Conservation (phyloP, 2,329 filamentous ascomycete genomes). For the Daldinia sp. region DNA sequence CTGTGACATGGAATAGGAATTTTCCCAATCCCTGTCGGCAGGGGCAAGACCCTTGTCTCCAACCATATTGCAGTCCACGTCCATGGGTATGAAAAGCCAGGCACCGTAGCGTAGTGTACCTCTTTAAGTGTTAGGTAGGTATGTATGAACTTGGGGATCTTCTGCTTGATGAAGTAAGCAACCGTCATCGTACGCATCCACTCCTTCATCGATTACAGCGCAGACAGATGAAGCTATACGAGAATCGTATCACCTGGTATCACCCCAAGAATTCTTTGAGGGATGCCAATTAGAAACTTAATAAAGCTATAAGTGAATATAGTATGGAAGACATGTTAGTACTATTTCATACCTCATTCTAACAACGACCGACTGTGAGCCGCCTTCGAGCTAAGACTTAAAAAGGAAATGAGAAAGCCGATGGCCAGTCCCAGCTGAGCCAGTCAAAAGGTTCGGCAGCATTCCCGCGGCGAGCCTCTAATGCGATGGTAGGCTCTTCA, state of each 20-base stretch:
- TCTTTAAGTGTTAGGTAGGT: not conserved
- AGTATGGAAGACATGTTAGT: constrained; percentile 9
- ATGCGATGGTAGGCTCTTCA: constrained; percentile 9
- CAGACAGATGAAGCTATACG: not conserved
- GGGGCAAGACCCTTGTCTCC: constrained; percentile 34
- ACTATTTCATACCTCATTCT: constrained; percentile 17
- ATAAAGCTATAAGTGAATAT: not conserved
- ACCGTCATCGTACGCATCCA: not conserved
- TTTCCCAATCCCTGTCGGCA: constrained; percentile 34
- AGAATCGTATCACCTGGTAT: not conserved
- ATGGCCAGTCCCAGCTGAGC: constrained; percentile 4
- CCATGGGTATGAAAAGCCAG: constrained; percentile 33
- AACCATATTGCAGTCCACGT: constrained; percentile 39
- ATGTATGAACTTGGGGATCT: not conserved
- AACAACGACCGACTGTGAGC: constrained; percentile 21
- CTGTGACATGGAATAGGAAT: constrained; percentile 35
- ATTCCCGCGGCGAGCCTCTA: constrained; percentile 12
- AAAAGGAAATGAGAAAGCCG: constrained; percentile 32
- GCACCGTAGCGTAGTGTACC: constrained; percentile 8
- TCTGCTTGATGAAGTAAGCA: not conserved
- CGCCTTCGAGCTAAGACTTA: constrained; percentile 20
- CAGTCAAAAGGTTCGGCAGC: constrained; percentile 11
- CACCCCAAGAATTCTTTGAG: not conserved
- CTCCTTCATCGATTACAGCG: not conserved
- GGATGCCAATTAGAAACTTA: not conserved